Evolutionary conservation across 1,284 basidiomycete genomes (phyloP), one percentile per base, ranked within the genome.

Genomic region (Gastroboletus turbinatus): DNA sequence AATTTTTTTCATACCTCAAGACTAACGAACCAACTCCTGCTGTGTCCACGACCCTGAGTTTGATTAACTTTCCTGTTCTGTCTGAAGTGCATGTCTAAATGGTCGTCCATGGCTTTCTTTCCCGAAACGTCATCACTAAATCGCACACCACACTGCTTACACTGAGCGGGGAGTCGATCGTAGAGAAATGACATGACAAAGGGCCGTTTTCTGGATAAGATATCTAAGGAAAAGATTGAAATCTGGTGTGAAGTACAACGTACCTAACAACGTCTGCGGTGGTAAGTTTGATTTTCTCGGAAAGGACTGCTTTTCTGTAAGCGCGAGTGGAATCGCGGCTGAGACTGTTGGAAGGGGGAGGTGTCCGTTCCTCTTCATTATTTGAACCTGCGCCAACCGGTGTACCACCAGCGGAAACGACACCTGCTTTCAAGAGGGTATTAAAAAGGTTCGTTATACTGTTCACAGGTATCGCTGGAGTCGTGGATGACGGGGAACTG

Each of bases 11-110:
- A 58, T 75, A 94, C 95, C 73, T 96, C 90, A 54, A 88, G 79
- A 58, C 83, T 78, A 46, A 93, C 82, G 57, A 97, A 92, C 96
- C 96, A 99, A 61, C 89, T 88, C 19, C 97, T 83, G 66, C 90
- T 92, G 65, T 96, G 90, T 25, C 96, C 95, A 59, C 96, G 83
- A 0, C 92, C 92, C 10, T 83, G 77, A 43, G 87, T 88, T 70
- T 96, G 92, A 62, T 84, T 88, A 35, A 92, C 89, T 69, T 94
- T 90, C 61, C 91, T 84, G 69, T 98, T 99, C 67, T 97, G 91
- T 64, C 88, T 83, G 76, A 98, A 98, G 74, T 99, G 97, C 90
- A 94, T 92, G 71, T 99, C 97, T 63, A 99, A 81, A 70, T 99
- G 97, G 53, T 88, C 83, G 64, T 97, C 87, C 78, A 96, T 83